These are phyloP conservation scores for Croton setiger DNA, from an alignment of 441 rosid species.

Conservation along the genomic window DNA sequence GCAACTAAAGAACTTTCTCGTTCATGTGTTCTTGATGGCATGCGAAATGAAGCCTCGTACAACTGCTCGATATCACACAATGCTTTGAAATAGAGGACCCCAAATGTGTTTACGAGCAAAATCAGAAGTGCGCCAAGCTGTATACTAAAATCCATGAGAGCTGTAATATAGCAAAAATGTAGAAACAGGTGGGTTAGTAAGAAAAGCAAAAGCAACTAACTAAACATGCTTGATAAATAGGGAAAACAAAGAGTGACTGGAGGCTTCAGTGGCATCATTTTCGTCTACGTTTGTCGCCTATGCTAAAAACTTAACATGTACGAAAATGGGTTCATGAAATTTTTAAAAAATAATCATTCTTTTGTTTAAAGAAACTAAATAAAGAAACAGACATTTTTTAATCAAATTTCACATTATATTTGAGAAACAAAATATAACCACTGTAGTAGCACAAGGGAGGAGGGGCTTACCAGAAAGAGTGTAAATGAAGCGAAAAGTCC, in stretches of 20 bases:
- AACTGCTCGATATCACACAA: conserved; percentile 13
- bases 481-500: conserved; percentile 81
- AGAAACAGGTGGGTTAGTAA: conserved; percentile 19
- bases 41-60: conserved; percentile 24
- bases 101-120: conserved; percentile 5
- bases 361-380: too few relatives aligned
- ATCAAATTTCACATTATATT: too few relatives aligned
- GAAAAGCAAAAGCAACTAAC: neutral
- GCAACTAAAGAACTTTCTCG: conserved; percentile 20
- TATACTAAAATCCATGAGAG: conserved; percentile 91
- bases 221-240: neutral
- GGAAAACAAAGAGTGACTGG: neutral
- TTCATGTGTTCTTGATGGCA: conserved; percentile 21
- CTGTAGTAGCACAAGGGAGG: too few relatives aligned
- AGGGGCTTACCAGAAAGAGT: conserved; percentile 59
- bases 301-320: too few relatives aligned
- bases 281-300: too few relatives aligned
- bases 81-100: conserved; percentile 7
- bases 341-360: neutral
- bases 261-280: too few relatives aligned
- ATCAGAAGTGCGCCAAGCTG: conserved; percentile 88
- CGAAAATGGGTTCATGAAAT: neutral
- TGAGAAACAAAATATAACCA: too few relatives aligned
- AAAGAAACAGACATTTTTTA: too few relatives aligned
- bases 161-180: conserved; percentile 37